Evolutionary conservation across 805 yeast genomes (phyloP).

Genomic region (Teunomyces aglyptinius): DNA sequence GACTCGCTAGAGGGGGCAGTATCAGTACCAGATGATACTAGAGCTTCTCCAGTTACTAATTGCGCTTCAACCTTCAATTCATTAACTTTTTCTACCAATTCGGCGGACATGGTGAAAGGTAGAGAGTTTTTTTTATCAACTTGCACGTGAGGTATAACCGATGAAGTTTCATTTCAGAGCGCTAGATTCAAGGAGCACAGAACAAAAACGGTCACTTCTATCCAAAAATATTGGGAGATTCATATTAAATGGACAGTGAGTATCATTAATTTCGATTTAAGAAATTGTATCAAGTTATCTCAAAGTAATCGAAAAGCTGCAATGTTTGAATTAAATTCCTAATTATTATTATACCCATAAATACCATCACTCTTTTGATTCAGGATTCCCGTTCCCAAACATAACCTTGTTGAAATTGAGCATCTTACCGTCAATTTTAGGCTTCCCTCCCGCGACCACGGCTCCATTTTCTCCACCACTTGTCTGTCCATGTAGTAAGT

Average conservation of each 20-base stretch:
- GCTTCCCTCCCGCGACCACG: conserved; percentile 9
- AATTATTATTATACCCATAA: neutral
- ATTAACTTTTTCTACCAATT: conserved; percentile 7
- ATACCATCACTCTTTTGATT: conserved; percentile 7
- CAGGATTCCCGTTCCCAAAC: conserved; percentile 18
- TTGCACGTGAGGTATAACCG: neutral
- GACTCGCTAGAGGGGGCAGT: conserved; percentile 34
- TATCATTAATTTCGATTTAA: no score
- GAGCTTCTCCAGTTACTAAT: conserved; percentile 11
- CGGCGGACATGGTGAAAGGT: conserved; percentile 7
- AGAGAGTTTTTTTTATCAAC: neutral
- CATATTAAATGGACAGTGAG: no score
- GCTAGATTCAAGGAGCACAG: no score
- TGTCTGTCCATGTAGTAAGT: conserved; percentile 17
- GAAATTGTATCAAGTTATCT: no score
- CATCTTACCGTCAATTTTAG: conserved; percentile 40
- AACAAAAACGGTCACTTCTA: no score
- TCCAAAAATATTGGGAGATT: no score
- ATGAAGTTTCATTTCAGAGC: no score
- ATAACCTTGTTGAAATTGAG: conserved; percentile 42
- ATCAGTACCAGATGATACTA: conserved; percentile 9
- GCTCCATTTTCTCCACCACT: conserved; percentile 9
- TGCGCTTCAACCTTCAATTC: conserved; percentile 9
- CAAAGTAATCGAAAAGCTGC: no score
- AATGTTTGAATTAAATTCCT: neutral